Base-by-base conservation (phyloP, 495 filamentous ascomycete species). In the Daldinia concentrica region DNA sequence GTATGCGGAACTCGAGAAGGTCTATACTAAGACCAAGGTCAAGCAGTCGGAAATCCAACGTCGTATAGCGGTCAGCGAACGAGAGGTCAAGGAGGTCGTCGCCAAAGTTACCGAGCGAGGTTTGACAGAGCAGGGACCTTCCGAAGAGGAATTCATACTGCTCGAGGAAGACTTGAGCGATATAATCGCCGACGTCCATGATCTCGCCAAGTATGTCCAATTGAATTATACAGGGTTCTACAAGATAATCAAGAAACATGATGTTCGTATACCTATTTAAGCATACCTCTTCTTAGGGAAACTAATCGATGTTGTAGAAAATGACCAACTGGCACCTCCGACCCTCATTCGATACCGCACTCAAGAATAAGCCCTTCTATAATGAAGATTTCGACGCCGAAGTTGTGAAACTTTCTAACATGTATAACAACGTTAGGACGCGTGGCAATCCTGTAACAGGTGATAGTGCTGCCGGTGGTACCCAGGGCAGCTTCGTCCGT, bases 191-290 rank as follows among this genome's bases (percentile, higher is more conserved):
- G 95, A 99, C 78, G 96, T 99, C 11, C 95, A 99, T 77, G 95
- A 99, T 79, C 83, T 99, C 74, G 96, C 96, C 74, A 98, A 98
- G 81, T 99, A 98, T 74, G 96, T 95, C 5, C 94, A 98, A 81
- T 82, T 99, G 77, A 99, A 99, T 80, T 99, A 99, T 76, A 98
- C 95, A 0, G 95, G 96, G 0, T 99, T 99, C 76, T 96, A 98
- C 84, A 99, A 99, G 84, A 99, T 99, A 74, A 97, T 99, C 78
- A 99, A 99, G 84, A 99, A 99, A 83, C 95, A 99, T 79, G 95
- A 99, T 85, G 93, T 95, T 81, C 60, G 91, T 87, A 43, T 6
- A 22, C 63, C 22, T 50, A 24, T 27, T 30, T 36, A 8, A 15
- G 24, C 62, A 64, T 30, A 29, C n/a, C 39, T 4, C 19, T 22